Evolutionary conservation across 768 basidiomycete genomes (phyloP).

Genomic region (Rhizopogon vesiculosus): DNA sequence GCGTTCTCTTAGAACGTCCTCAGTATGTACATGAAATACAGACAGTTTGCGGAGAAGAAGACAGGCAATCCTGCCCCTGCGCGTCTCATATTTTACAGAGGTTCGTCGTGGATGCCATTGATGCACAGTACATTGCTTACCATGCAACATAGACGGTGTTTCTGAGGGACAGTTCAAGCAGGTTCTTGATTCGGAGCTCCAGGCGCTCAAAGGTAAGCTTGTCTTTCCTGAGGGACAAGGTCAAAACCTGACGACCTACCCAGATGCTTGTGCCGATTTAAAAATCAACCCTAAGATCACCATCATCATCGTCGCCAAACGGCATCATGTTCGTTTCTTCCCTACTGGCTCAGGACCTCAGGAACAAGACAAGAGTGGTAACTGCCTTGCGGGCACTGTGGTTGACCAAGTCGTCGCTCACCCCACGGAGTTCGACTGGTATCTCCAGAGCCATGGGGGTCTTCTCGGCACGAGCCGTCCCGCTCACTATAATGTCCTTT

Average conservation of each 20-base stretch:
- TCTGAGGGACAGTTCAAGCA: conserved; percentile 51
- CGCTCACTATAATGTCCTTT: conserved; percentile 45
- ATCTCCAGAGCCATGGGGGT: conserved; percentile 73
- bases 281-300: conserved; percentile 66
- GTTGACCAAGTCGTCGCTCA: conserved; percentile 67
- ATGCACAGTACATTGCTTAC: conserved; percentile 1
- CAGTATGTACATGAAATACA: conserved; percentile 53
- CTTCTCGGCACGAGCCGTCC: conserved; percentile 73
- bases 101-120: conserved; percentile 27
- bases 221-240: neutral
- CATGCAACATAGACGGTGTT: conserved; percentile 39
- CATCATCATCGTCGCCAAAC: conserved; percentile 73
- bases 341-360: conserved; percentile 25
- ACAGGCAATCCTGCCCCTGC: conserved; percentile 43
- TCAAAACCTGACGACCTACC: conserved; percentile 2
- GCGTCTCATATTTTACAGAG: conserved; percentile 74
- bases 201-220: conserved; percentile 48
- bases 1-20: conserved; percentile 41
- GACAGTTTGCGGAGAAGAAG: conserved; percentile 48
- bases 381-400: conserved; percentile 75
- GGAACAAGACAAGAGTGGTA: conserved; percentile 63
- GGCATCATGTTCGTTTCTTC: conserved; percentile 47
- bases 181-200: conserved; percentile 56
- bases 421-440: conserved; percentile 74
- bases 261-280: conserved; percentile 61